Evolutionary conservation across 1,139 yeast genomes (phyloP).

Genomic region (Kurtzmaniella quercitrusa): DNA sequence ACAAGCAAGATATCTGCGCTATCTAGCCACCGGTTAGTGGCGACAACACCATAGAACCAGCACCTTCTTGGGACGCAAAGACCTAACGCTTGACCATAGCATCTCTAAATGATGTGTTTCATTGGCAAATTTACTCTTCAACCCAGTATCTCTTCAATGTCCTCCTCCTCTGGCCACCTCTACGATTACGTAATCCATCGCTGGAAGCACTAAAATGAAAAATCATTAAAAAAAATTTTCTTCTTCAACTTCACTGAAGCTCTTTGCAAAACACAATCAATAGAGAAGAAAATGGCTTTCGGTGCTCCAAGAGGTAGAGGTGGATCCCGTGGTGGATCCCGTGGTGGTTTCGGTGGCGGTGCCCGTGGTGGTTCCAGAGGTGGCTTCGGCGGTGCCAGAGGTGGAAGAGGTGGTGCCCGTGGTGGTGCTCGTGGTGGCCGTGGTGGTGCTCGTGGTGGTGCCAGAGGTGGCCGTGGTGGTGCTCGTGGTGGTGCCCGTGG

Average conservation of each 20-base stretch:
- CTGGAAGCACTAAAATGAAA: background rate
- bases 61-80: background rate
- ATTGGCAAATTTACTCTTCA: no score
- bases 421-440: slow-evolving; percentile 41
- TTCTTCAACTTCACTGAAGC: background rate
- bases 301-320: slow-evolving; percentile 44
- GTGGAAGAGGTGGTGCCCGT: slow-evolving; percentile 41
- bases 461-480: slow-evolving; percentile 70
- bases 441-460: slow-evolving; percentile 48
- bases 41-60: background rate
- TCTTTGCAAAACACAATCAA: slow-evolving; percentile 1
- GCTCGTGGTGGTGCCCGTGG: slow-evolving; percentile 74
- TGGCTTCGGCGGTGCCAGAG: slow-evolving; percentile 28
- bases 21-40: background rate
- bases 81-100: background rate
- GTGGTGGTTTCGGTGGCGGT: slow-evolving; percentile 32
- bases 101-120: background rate
- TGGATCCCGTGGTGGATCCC: slow-evolving; percentile 22
- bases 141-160: background rate
- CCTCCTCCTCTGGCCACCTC: background rate
- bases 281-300: slow-evolving; percentile 12
- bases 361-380: slow-evolving; percentile 25
- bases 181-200: background rate
- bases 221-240: background rate
- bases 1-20: background rate